Evolutionary conservation across 2,329 filamentous ascomycete genomes (phyloP).

Genomic region (Trematosphaeria pertusa): DNA sequence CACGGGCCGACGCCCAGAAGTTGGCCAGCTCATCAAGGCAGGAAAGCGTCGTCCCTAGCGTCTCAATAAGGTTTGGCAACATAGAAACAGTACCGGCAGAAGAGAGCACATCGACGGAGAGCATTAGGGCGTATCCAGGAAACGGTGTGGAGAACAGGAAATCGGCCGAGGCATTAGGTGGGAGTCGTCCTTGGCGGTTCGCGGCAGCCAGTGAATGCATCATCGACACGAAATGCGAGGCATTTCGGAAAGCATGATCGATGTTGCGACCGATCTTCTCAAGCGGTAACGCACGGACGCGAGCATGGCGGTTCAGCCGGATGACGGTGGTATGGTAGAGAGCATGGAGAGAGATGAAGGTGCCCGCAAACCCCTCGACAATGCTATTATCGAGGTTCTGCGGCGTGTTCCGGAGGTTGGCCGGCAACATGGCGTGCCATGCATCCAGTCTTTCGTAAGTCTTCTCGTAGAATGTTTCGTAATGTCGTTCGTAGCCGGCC

Average conservation of each 20-base stretch:
- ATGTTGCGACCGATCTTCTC: constrained; percentile 42
- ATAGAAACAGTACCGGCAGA: constrained; percentile 57
- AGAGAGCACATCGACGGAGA: constrained; percentile 71
- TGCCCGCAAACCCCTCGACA: constrained; percentile 61
- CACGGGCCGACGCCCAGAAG: constrained; percentile 66
- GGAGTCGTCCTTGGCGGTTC: constrained; percentile 35
- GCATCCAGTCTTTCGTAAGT: constrained; percentile 60
- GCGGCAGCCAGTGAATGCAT: constrained; percentile 39
- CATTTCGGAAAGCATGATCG: constrained; percentile 34
- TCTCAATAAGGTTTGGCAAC: constrained; percentile 61
- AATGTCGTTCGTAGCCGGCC: constrained; percentile 52
- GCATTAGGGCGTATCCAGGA: constrained; percentile 66
- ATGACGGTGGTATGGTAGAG: constrained; percentile 70
- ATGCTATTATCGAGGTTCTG: constrained; percentile 66
- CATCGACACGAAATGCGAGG: constrained; percentile 39
- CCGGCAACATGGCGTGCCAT: constrained; percentile 67
- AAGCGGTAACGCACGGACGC: constrained; percentile 31
- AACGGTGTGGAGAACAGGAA: constrained; percentile 62
- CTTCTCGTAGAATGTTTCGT: constrained; percentile 61
- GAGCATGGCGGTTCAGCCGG: constrained; percentile 68
- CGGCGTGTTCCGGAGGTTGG: constrained; percentile 60
- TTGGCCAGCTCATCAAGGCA: constrained; percentile 63
- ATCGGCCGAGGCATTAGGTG: constrained; percentile 33
- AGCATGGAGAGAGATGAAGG: constrained; percentile 69
- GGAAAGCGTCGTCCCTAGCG: constrained; percentile 60